Evolutionary conservation across 192 early-diverging fungal genomes (phyloP).

Genomic region (Linderina pennispora): DNA sequence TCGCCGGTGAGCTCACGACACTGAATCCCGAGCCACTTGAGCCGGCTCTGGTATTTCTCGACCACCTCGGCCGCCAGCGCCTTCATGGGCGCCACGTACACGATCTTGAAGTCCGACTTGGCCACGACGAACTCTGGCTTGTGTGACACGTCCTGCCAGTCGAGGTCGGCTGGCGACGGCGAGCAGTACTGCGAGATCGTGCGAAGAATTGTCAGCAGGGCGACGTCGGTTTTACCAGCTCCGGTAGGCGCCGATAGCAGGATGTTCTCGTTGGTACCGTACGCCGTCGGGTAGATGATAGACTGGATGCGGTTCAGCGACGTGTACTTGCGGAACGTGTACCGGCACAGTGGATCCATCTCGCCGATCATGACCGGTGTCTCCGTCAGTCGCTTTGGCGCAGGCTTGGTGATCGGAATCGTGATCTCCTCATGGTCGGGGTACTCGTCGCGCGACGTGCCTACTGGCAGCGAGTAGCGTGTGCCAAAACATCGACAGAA

Average conservation of each 20-base stretch:
- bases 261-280: constrained; percentile 96
- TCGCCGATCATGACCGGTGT: constrained; percentile 55
- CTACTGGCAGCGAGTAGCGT: constrained; percentile 70
- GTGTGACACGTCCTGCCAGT: constrained; percentile 9
- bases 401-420: constrained; percentile 72
- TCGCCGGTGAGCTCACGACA: constrained; percentile 96
- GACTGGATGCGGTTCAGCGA: constrained; percentile 93
- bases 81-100: constrained; percentile 99
- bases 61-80: constrained; percentile 95
- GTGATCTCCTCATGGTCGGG: constrained; percentile 87
- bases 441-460: constrained; percentile 65
- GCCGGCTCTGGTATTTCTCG: constrained; percentile 78
- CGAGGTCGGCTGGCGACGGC: constrained; percentile 46
- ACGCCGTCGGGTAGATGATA: constrained; percentile 90
- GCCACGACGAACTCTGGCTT: constrained; percentile 55
- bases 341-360: constrained; percentile 70
- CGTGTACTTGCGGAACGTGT: constrained; percentile 80
- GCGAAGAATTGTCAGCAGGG: constrained; percentile 87
- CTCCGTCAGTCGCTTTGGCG: constrained; percentile 62
- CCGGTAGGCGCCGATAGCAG: constrained; percentile 98
- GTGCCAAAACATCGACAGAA: constrained; percentile 74
- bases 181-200: constrained; percentile 69
- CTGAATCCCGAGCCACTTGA: constrained; percentile 77
- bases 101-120: constrained; percentile 93
- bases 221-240: constrained; percentile 97